phyloP scores from a whole-genome alignment of 768 basidiomycete genomes.

The Termitomyces sp. region DNA sequence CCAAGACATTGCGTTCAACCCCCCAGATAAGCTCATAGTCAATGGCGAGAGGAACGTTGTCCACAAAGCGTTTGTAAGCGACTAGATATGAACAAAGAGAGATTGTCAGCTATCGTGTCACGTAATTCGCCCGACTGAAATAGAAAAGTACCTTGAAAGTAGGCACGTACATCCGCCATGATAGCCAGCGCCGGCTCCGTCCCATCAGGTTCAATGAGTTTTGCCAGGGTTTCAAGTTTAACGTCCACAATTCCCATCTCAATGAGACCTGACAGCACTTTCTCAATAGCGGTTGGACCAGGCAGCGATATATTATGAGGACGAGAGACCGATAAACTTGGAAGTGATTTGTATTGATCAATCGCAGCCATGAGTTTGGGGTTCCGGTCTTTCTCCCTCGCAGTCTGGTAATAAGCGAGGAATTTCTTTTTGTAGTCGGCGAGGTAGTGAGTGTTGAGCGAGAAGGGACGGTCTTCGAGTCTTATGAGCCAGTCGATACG shows the following conservation, averaged over 20 bases:
- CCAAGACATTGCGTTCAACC: conserved; percentile 38
- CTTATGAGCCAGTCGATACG: conserved; percentile 41
- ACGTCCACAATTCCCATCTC: conserved; percentile 34
- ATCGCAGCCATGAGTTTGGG: conserved; percentile 22
- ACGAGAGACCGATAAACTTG: neutral
- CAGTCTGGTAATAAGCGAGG: conserved; percentile 40
- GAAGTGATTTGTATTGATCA: conserved; percentile 9
- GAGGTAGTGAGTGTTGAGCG: conserved; percentile 46
- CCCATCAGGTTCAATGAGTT: conserved; percentile 43
- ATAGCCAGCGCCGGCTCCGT: conserved; percentile 54
- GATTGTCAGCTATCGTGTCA: neutral
- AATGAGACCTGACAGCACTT: conserved; percentile 28
- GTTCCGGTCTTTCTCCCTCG: conserved; percentile 28
- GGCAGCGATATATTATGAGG: neutral
- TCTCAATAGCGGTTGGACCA: conserved; percentile 23
- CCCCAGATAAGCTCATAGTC: conserved; percentile 54
- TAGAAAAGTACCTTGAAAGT: conserved; percentile 58
- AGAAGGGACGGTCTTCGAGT: conserved; percentile 39
- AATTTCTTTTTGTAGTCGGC: conserved; percentile 43
- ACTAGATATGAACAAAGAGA: conserved; percentile 27
- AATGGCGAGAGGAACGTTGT: conserved; percentile 51
- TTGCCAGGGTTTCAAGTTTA: conserved; percentile 38
- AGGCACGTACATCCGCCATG: conserved; percentile 69
- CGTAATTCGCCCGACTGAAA: neutral
- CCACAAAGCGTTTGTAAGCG: conserved; percentile 53